Percentiles rank a stretch among this genome's conserved stretches.
phyloP scores from a whole-genome alignment of 495 filamentous ascomycete genomes.

The Hypoxylon perforatum region DNA sequence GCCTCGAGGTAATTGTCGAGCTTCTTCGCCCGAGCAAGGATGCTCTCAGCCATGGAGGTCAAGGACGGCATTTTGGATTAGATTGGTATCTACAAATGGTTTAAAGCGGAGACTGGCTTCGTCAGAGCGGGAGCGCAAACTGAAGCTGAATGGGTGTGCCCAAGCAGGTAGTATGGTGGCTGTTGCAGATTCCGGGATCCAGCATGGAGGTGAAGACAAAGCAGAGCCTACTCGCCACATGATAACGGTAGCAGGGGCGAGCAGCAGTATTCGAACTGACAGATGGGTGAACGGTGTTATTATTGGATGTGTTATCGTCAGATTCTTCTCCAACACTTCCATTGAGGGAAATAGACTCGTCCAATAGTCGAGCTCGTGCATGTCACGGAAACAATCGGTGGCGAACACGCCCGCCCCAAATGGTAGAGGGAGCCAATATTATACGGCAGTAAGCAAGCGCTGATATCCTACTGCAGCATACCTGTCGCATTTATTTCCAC shows the following conservation, averaged over 20 bases:
- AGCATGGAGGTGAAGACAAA: neutral
- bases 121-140: neutral
- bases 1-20: slow-evolving; percentile 11
- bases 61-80: slow-evolving; percentile 13
- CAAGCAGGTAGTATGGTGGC: neutral
- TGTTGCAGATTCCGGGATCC: neutral
- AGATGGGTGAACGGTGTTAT: neutral
- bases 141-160: neutral
- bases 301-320: too few species aligned
- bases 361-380: too few species aligned
- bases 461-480: too few species aligned
- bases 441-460: too few species aligned
- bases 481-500: too few species aligned
- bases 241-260: neutral
- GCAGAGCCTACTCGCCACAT: neutral
- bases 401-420: too few species aligned
- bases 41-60: slow-evolving; percentile 6
- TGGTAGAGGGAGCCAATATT: too few species aligned
- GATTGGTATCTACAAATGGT: neutral
- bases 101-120: slow-evolving; percentile 1
- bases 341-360: too few species aligned
- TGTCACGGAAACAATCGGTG: too few species aligned
- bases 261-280: neutral
- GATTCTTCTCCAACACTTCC: too few species aligned
- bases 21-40: slow-evolving; percentile 10